Evolutionary conservation across 768 basidiomycete genomes (phyloP), one percentile per base, ranked within the genome.

Genomic region (Suillus paluster): DNA sequence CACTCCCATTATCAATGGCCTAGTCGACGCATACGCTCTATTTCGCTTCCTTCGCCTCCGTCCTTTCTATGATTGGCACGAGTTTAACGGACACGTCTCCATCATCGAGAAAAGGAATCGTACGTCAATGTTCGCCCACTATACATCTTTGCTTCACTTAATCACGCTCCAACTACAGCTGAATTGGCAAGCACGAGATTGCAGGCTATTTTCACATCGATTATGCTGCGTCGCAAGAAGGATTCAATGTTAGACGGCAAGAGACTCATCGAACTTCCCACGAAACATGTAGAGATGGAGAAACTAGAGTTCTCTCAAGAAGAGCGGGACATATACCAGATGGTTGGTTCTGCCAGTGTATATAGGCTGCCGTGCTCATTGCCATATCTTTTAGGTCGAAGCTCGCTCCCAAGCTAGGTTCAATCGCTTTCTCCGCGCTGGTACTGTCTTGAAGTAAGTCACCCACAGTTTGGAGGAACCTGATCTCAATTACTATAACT

Each of bases 381-480:
- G 34, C 42, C 25, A 57, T 12, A 3, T 41, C 6, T 42, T 33
- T 36, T 59, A 84, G 83, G 81, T 87, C 15, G 86, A 87, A 67
- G 75, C 80, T 27, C 70, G 72, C 8, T 79, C 82, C 49, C 87
- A 89, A 64, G 83, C 83, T 1, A 82, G 76, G 33, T 91, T 92
- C 77, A 91, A 91, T 68, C 77, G 82, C 21, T 90, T 77, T 71
- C 75, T 88, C 10, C 73, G 77, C 6, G 85, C 80, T 5, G 88
- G 89, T 1, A 90, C 90, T 0, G 88, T 91, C 12, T 74, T 91
- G 42, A 91, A 91, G 84, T 83, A 66, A 38, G 79, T 68, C 58
- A 52, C 42, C 54, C 12, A 33, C 5, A 10, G 9, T 19, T 38
- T 6, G 17, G 38, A 55, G 23, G 6, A 33, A 44, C 25, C 12